Evolutionary conservation across 2,329 filamentous ascomycete genomes (phyloP).

Genomic region (Fusarium buharicum): DNA sequence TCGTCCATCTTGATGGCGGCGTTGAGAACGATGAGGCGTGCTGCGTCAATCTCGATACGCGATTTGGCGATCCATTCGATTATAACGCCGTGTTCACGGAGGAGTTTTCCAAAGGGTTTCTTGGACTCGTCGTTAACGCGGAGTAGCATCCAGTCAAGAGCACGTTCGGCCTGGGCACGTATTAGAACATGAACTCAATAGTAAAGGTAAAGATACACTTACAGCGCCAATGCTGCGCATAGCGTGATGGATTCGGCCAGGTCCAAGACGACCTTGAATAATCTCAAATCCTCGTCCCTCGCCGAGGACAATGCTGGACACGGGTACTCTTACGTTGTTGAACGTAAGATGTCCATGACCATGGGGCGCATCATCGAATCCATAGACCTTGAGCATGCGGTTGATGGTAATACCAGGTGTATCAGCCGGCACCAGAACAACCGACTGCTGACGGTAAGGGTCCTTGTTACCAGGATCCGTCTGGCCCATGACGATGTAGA

Average conservation of each 20-base stretch:
- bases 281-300: slow-evolving; percentile 97
- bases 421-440: slow-evolving; percentile 84
- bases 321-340: slow-evolving; percentile 88
- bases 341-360: slow-evolving; percentile 95
- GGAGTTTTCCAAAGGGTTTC: slow-evolving; percentile 88
- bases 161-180: slow-evolving; percentile 74
- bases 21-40: slow-evolving; percentile 89
- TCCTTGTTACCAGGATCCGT: slow-evolving; percentile 79
- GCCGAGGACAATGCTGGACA: slow-evolving; percentile 85
- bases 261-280: slow-evolving; percentile 95
- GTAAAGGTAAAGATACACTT: slow-evolving; percentile 46
- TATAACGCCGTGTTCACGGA: slow-evolving; percentile 91
- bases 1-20: slow-evolving; percentile 95
- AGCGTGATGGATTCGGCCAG: slow-evolving; percentile 95
- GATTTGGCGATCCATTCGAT: slow-evolving; percentile 94
- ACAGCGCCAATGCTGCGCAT: slow-evolving; percentile 93
- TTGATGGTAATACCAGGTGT: slow-evolving; percentile 90
- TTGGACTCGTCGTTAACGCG: slow-evolving; percentile 92
- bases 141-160: slow-evolving; percentile 93
- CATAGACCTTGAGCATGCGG: slow-evolving; percentile 93
- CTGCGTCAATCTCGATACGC: slow-evolving; percentile 92
- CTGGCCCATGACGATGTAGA: slow-evolving; percentile 99
- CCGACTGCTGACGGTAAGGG: slow-evolving; percentile 90
- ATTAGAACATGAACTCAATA: slow-evolving; percentile 4
- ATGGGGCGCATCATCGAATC: slow-evolving; percentile 98